Evolutionary conservation across 371 early-diverging fungal genomes (phyloP), one percentile per base, ranked within the genome.

Genomic region (Choanephora cucurbitarum): DNA sequence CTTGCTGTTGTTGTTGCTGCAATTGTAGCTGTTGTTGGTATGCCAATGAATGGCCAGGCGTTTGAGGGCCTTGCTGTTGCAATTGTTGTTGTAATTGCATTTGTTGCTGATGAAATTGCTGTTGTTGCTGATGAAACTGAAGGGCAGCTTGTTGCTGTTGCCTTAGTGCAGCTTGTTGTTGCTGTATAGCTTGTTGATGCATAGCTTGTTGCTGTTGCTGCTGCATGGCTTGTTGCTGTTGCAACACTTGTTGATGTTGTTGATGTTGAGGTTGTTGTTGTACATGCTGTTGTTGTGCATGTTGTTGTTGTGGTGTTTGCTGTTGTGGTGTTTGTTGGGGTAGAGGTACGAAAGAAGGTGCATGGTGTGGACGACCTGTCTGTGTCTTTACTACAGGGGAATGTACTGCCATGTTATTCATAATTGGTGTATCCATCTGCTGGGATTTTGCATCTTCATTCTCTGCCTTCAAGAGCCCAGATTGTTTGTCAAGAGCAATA

Each of bases 381-480:
- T 67, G 67, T 18, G 67, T 67, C 37, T 59, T 67, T 13, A 67
- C 67, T 31, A 67, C 52, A 21, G 67, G 67, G 1, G 67, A 67
- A 45, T 44, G 15, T 8, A 53, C 15, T 19, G 60, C 60, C 55
- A 42, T 32, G 4, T 33, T 44, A 32, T 40, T 15, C 6, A 47
- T 34, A 19, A 42, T 47, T 17, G 51, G 23, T 42, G 37, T 57
- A 23, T 41, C 23, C 33, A 37, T 53, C 11, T 42, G 44, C 40
- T 61, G 51, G 17, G 43, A 37, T 28, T 60, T 53, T 34, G 39
- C 51, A 52, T 55, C 58, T 55, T 44, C 51, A 37, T 33, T 24
- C 17, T 66, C 62, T 24, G 58, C 28, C 11, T 52, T 45, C 41
- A 57, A 45, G 9, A 53, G 37, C 31, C 55, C 44, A 23, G 55